Percentiles rank a stretch among this genome's conserved stretches.
Conservation (phyloP, 1,284 basidiomycete genomes). For the Rhodotorula sp. region DNA sequence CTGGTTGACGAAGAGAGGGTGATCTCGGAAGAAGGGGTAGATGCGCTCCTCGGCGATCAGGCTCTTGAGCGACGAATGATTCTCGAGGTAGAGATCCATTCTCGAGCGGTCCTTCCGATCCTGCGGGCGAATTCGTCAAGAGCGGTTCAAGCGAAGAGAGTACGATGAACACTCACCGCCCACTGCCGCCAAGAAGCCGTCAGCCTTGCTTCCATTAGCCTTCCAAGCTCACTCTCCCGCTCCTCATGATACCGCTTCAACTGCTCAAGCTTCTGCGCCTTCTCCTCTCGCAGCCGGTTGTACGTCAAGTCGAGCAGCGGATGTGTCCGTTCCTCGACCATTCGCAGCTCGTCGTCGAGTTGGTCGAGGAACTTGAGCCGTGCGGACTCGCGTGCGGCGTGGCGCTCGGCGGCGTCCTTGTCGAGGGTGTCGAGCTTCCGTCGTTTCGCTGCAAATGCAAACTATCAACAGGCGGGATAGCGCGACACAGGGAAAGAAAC, state of each 20-base stretch:
- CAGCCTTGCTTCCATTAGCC: conserved; percentile 3
- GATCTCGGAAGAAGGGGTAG: conserved; percentile 33
- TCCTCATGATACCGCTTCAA: conserved; percentile 5
- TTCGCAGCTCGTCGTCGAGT: conserved; percentile 23
- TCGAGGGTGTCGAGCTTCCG: conserved; percentile 15
- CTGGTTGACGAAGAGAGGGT: conserved; percentile 28
- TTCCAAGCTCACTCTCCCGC: conserved; percentile 12
- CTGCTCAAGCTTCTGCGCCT: conserved; percentile 18
- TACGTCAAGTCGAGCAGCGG: conserved; percentile 21
- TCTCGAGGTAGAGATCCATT: conserved; percentile 29
- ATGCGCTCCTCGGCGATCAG: conserved; percentile 28
- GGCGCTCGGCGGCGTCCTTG: conserved; percentile 1
- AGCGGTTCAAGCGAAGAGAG: background rate
- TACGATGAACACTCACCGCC: conserved; percentile 4
- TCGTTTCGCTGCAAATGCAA: conserved; percentile 19
- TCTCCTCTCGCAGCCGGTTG: conserved; percentile 16
- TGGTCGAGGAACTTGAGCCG: conserved; percentile 18
- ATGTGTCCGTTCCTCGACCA: conserved; percentile 18
- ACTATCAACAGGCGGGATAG: no score
- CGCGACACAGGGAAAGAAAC: no score
- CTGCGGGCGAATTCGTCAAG: background rate
- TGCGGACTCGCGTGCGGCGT: conserved; percentile 10
- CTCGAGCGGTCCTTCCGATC: conserved; percentile 24
- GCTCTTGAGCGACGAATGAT: conserved; percentile 21
- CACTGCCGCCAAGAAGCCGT: conserved; percentile 20